Percentiles rank a stretch among this genome's conserved stretches.
Evolutionary conservation across 2,329 filamentous ascomycete species (phyloP).

Genomic region (Eutypa lata): DNA sequence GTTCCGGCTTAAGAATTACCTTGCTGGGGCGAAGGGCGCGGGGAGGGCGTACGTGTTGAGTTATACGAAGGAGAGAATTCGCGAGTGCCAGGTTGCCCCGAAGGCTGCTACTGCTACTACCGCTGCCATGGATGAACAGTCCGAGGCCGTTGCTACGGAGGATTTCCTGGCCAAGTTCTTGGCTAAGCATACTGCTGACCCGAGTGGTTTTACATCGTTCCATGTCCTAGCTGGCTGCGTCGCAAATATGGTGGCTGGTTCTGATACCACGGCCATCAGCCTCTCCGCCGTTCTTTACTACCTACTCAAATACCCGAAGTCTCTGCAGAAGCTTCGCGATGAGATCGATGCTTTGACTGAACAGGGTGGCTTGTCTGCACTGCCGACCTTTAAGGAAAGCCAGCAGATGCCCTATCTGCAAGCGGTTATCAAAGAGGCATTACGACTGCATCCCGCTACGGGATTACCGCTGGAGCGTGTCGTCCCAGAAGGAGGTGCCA

Average conservation of each 20-base stretch:
- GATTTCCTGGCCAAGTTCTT: constrained; percentile 29
- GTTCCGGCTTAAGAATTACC: no score
- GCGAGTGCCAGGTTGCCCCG: constrained; percentile 12
- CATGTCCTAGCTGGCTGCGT: constrained; percentile 17
- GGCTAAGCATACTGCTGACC: constrained; percentile 19
- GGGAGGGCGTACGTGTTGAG: constrained; percentile 23
- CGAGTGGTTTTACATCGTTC: constrained; percentile 27
- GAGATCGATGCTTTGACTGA: constrained; percentile 4
- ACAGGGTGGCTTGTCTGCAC: no score
- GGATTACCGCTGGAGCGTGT: constrained; percentile 48
- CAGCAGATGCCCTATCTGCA: constrained; percentile 48
- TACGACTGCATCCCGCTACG: constrained; percentile 47
- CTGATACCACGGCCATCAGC: constrained; percentile 44
- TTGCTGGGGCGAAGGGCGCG: constrained; percentile 14
- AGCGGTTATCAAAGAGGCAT: constrained; percentile 50
- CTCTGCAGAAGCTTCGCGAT: not conserved
- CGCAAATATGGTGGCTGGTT: constrained; percentile 31
- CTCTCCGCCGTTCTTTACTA: constrained; percentile 43
- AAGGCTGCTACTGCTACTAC: no score
- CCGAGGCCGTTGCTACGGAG: not conserved
- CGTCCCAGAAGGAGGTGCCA: constrained; percentile 41
- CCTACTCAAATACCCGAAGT: constrained; percentile 30
- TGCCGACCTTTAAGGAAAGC: constrained; percentile 38
- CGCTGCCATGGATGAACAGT: no score
- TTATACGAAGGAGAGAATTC: constrained; percentile 19